Evolutionary conservation across 345 rosid species (phyloP).

Genomic region (Trapa bicornis): DNA sequence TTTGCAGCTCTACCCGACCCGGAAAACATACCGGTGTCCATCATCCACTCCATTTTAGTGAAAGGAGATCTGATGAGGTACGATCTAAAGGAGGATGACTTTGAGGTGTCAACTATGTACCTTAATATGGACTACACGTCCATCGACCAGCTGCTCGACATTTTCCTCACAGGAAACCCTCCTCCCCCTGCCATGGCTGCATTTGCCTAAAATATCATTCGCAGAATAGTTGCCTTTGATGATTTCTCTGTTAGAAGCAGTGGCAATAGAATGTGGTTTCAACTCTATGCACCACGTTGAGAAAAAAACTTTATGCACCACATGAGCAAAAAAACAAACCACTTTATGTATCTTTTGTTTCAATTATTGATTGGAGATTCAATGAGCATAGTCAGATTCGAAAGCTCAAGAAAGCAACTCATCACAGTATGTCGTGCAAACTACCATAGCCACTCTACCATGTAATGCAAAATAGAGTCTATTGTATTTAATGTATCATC

Average conservation of each 20-base stretch:
- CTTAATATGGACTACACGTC: slow-evolving; percentile 14
- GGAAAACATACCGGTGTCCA: slow-evolving; percentile 15
- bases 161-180: slow-evolving; percentile 14
- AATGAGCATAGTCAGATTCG: too few species aligned
- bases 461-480: too few species aligned
- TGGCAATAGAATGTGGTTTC: too few species aligned
- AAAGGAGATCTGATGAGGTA: slow-evolving; percentile 12
- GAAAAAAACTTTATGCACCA: too few species aligned
- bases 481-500: too few species aligned
- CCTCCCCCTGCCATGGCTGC: slow-evolving; percentile 13
- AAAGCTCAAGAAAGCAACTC: too few species aligned
- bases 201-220: slow-evolving; percentile 6
- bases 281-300: too few species aligned
- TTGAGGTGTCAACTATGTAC: slow-evolving; percentile 20
- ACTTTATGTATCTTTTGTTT: too few species aligned
- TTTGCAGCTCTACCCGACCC: slow-evolving; percentile 19
- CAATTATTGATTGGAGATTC: too few species aligned
- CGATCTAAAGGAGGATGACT: slow-evolving; percentile 12
- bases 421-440: too few species aligned
- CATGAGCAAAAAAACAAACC: too few species aligned
- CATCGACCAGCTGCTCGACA: slow-evolving; percentile 20
- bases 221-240: neutral
- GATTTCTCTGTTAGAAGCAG: neutral
- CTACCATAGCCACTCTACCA: too few species aligned
- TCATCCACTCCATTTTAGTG: slow-evolving; percentile 11